These are phyloP conservation scores for Flaveria bidentis DNA, from an alignment of 129 eudicot genomes.

Conservation along the genomic window DNA sequence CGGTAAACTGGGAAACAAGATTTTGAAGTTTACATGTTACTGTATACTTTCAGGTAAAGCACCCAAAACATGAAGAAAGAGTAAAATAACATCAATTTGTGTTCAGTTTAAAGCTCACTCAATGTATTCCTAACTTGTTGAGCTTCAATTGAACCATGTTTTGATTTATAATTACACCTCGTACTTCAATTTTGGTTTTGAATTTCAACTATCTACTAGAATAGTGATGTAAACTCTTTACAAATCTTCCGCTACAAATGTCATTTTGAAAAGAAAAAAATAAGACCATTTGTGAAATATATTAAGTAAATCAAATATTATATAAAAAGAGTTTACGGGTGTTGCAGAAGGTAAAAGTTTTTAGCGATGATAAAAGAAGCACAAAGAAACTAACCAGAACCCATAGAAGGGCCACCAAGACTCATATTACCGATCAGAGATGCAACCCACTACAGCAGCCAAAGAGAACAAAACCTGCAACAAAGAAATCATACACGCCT, in stretches of 20 bases:
- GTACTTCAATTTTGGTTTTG: background rate
- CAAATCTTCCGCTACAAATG: background rate
- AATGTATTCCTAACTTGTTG: background rate
- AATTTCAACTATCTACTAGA: background rate
- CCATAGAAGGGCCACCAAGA: constrained; percentile 55
- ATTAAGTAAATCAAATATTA: background rate
- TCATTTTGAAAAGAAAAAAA: background rate
- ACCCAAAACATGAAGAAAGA: constrained; percentile 5
- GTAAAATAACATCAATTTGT: background rate
- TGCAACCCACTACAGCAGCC: constrained; percentile 19
- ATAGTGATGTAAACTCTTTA: background rate
- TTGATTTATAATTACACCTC: background rate
- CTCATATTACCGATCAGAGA: constrained; percentile 52
- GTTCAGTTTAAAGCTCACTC: constrained; percentile 2
- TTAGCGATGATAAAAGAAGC: background rate
- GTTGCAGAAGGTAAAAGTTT: background rate
- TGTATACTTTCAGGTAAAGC: background rate
- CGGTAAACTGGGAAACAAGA: background rate
- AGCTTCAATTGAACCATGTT: background rate
- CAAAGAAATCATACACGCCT: constrained; percentile 26
- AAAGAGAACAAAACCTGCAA: constrained; percentile 33
- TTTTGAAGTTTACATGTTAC: background rate
- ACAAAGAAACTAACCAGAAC: constrained; percentile 60
- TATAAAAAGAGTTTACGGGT: background rate
- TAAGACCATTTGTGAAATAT: background rate